phyloP scores from a whole-genome alignment of 441 rosid genomes.

The Gossypium aridum region DNA sequence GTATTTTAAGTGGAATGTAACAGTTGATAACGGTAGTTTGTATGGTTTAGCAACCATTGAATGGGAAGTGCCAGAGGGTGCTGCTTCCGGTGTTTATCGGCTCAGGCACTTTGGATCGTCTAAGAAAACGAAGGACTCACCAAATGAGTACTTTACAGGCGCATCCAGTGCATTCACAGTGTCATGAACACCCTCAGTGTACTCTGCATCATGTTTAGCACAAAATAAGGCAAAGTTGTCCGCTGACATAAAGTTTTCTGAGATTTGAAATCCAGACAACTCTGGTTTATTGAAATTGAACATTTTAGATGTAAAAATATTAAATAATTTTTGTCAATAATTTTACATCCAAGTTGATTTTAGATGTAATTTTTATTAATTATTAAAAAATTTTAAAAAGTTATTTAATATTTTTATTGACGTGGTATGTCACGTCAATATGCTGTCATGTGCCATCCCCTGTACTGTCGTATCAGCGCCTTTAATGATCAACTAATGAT shows the following conservation, averaged over 20 bases:
- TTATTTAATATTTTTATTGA: no score
- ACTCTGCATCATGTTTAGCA: background rate
- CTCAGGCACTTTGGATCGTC: conserved; percentile 50
- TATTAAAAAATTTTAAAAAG: no score
- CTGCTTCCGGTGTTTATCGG: conserved; percentile 34
- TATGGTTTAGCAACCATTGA: conserved; percentile 38
- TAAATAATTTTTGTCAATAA: no score
- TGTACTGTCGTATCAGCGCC: no score
- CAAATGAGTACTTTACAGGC: conserved; percentile 37
- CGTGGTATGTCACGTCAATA: no score
- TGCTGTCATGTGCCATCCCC: no score
- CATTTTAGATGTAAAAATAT: background rate
- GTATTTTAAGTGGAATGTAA: conserved; percentile 36
- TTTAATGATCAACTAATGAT: no score
- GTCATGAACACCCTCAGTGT: conserved; percentile 12
- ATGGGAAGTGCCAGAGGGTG: conserved; percentile 41
- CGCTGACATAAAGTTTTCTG: background rate
- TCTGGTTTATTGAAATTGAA: conserved; percentile 9
- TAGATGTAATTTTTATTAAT: no score
- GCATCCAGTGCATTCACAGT: conserved; percentile 45
- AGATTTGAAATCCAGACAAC: background rate
- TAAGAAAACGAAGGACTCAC: conserved; percentile 24
- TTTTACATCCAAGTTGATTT: no score
- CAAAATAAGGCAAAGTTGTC: conserved; percentile 14
- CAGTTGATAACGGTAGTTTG: conserved; percentile 19